Conservation (phyloP, 2,329 filamentous ascomycete species). For the Chalaropsis ovoidea region DNA sequence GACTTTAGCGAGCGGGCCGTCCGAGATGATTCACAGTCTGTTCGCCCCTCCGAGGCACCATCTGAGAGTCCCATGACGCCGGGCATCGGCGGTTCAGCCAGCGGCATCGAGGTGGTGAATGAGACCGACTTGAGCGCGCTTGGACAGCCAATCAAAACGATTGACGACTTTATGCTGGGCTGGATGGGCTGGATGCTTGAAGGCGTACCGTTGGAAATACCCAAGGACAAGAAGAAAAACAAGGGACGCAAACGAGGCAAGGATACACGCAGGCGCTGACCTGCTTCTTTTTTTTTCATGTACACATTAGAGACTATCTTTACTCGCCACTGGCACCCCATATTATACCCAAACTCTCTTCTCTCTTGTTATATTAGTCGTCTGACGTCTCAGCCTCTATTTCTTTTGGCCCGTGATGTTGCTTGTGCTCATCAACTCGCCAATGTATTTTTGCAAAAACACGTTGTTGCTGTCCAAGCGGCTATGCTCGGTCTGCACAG, state of each 20-base stretch:
- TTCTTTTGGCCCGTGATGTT: constrained; percentile 58
- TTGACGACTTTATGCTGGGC: constrained; percentile 66
- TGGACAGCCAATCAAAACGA: constrained; percentile 47
- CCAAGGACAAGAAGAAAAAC: constrained; percentile 54
- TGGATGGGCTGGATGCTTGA: constrained; percentile 55
- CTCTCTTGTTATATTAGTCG: background rate
- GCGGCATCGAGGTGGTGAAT: constrained; percentile 29
- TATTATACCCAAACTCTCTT: constrained; percentile 3
- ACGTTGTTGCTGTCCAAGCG: constrained; percentile 96
- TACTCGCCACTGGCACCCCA: background rate
- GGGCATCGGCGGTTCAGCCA: constrained; percentile 29
- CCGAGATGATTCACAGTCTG: constrained; percentile 26
- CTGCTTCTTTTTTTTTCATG: background rate
- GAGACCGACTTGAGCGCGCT: constrained; percentile 49
- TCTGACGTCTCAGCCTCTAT: constrained; percentile 32
- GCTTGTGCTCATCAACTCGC: constrained; percentile 82
- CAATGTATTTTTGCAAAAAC: constrained; percentile 95
- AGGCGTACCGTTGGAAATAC: constrained; percentile 50
- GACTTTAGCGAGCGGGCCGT: constrained; percentile 58
- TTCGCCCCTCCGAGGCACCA: constrained; percentile 5
- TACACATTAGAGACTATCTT: background rate
- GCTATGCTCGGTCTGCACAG: constrained; percentile 87
- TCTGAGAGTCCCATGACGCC: constrained; percentile 11
- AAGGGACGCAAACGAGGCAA: constrained; percentile 47
- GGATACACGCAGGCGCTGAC: constrained; percentile 45